Conservation (phyloP, 176 grass and related monocot genomes). For the Echinochloa phyllopogon region DNA sequence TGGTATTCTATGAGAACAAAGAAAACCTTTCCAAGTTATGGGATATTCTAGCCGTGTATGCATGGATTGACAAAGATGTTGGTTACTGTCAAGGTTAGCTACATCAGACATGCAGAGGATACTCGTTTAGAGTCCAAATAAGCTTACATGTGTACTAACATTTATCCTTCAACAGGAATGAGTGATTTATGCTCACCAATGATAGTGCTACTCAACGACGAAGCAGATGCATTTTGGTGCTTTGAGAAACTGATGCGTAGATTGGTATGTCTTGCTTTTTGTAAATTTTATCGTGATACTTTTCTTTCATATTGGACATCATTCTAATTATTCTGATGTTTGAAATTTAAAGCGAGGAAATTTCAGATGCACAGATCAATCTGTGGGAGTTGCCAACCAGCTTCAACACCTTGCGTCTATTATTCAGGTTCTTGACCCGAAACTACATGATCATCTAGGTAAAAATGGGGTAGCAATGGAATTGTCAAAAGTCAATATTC, state of each 20-base stretch:
- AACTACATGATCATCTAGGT: conserved; percentile 98
- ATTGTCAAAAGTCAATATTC: conserved; percentile 12
- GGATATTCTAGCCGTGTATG: conserved; percentile 97
- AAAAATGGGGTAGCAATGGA: conserved; percentile 30
- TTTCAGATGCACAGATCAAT: conserved; percentile 97
- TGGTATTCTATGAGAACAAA: conserved; percentile 97
- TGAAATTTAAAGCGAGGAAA: conserved; percentile 90
- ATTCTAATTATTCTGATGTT: conserved; percentile 50
- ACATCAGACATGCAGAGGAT: conserved; percentile 24
- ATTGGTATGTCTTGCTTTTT: conserved; percentile 66
- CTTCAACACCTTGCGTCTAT: conserved; percentile 94
- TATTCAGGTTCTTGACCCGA: conserved; percentile 95
- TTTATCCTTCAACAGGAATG: conserved; percentile 79
- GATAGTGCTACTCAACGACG: conserved; percentile 91
- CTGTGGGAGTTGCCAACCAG: conserved; percentile 92
- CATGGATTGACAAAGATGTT: conserved; percentile 99
- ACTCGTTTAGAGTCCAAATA: conserved; percentile 35
- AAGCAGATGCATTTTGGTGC: conserved; percentile 98
- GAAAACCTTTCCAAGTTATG: conserved; percentile 98
- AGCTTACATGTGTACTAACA: conserved; percentile 27
- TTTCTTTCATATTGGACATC: conserved; percentile 39
- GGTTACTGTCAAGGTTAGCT: conserved; percentile 95
- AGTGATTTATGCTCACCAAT: conserved; percentile 99
- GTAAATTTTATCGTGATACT: conserved; percentile 13
- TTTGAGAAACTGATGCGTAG: conserved; percentile 98